Conservation (phyloP, 148 eudicot genomes). For the Cornus florida region DNA sequence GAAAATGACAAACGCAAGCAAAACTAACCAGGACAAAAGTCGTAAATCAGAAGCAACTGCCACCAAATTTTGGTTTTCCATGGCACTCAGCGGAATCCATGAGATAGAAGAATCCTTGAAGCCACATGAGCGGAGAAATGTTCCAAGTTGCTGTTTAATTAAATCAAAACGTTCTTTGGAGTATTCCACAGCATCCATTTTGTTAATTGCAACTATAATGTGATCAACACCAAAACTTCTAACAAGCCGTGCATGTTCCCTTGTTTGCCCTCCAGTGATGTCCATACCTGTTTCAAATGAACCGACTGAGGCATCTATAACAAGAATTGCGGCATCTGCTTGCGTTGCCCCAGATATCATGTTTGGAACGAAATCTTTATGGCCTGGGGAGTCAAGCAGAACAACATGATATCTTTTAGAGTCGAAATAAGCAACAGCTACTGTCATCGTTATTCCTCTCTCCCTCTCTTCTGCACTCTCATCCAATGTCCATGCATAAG, state of each 20-base stretch:
- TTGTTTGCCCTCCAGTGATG: slow-evolving; percentile 79
- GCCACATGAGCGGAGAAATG: slow-evolving; percentile 83
- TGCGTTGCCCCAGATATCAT: slow-evolving; percentile 99
- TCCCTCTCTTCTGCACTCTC: slow-evolving; percentile 98
- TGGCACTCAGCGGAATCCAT: slow-evolving; percentile 94
- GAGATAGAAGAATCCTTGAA: slow-evolving; percentile 76
- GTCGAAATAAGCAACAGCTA: slow-evolving; percentile 94
- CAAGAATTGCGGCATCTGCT: slow-evolving; percentile 96
- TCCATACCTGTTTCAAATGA: slow-evolving; percentile 91
- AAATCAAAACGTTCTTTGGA: slow-evolving; percentile 79
- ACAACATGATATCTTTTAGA: slow-evolving; percentile 79
- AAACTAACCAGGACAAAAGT: slow-evolving; percentile 75
- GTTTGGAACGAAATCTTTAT: slow-evolving; percentile 97
- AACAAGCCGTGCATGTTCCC: slow-evolving; percentile 93
- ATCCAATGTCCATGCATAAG: slow-evolving; percentile 98
- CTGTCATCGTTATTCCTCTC: slow-evolving; percentile 98
- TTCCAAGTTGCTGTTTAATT: slow-evolving; percentile 75
- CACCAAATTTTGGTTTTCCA: slow-evolving; percentile 88
- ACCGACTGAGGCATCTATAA: slow-evolving; percentile 89
- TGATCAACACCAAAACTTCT: slow-evolving; percentile 98
- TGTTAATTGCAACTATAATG: slow-evolving; percentile 79
- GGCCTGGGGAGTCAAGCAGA: slow-evolving; percentile 95
- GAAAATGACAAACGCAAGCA: not conserved
- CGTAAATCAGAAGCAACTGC: slow-evolving; percentile 68
- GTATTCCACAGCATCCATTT: slow-evolving; percentile 90